Evolutionary conservation across 106 monocot genomes (phyloP).

Genomic region (Dendrobium officinale): DNA sequence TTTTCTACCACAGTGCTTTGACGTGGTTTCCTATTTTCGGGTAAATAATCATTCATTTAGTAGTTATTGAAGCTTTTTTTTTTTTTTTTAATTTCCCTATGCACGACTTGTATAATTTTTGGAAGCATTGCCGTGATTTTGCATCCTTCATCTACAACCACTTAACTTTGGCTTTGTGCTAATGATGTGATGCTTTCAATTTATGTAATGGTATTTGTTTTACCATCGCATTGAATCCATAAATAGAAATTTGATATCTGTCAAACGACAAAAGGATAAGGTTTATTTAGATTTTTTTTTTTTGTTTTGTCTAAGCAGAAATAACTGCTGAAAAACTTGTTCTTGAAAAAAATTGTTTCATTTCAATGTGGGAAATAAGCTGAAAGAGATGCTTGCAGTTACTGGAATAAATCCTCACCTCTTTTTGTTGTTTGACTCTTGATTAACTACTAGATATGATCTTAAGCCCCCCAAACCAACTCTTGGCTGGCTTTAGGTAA

Average conservation of each 20-base stretch:
- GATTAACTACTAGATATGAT: background rate
- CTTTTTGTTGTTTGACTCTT: background rate
- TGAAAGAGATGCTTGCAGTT: background rate
- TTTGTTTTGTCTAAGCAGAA: background rate
- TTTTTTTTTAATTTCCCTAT: background rate
- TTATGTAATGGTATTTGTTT: background rate
- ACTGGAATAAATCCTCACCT: background rate
- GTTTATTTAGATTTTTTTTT: background rate
- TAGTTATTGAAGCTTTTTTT: background rate
- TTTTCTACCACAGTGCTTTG: slow-evolving; percentile 96
- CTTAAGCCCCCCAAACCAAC: background rate
- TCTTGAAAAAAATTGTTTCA: background rate
- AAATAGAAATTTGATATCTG: background rate
- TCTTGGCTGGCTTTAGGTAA: background rate
- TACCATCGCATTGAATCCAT: background rate
- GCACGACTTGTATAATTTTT: background rate
- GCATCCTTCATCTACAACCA: background rate
- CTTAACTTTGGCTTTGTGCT: background rate
- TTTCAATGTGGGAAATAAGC: background rate
- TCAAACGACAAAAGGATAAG: background rate
- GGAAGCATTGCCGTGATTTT: background rate
- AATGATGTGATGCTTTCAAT: background rate
- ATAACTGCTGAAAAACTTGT: background rate
- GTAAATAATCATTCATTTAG: slow-evolving; percentile 29
- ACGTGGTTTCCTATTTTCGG: slow-evolving; percentile 82